These are phyloP conservation scores for Cryptococcus sp. DNA, from an alignment of 1,284 basidiomycete species.

Conservation along the genomic window DNA sequence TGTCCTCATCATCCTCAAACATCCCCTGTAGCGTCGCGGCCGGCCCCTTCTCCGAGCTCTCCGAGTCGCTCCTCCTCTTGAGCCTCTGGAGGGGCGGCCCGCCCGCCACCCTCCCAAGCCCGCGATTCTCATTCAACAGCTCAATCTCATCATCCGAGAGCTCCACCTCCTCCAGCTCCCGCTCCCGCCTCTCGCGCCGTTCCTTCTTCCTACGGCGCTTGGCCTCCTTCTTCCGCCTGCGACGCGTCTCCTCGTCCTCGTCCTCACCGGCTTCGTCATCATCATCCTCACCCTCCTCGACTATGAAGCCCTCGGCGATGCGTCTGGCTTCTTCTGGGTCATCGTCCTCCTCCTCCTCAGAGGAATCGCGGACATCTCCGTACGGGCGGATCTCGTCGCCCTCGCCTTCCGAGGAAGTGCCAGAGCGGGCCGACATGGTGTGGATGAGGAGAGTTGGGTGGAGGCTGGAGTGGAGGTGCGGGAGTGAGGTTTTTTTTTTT, in stretches of 20 bases:
- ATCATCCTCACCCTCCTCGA: slow-evolving; percentile 49
- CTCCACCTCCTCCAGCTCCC: slow-evolving; percentile 66
- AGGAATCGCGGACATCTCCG: slow-evolving; percentile 48
- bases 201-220: slow-evolving; percentile 41
- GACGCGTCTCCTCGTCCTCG: slow-evolving; percentile 31
- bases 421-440: slow-evolving; percentile 41
- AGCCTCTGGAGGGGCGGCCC: slow-evolving; percentile 37
- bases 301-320: slow-evolving; percentile 50
- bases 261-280: slow-evolving; percentile 34
- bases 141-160: slow-evolving; percentile 84
- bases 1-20: slow-evolving; percentile 45
- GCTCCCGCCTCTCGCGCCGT: slow-evolving; percentile 21
- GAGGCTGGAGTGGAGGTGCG: too few species aligned
- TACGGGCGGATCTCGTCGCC: slow-evolving; percentile 49
- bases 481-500: too few species aligned
- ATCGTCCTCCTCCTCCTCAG: slow-evolving; percentile 50
- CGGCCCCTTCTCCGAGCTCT: slow-evolving; percentile 50
- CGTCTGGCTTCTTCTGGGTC: slow-evolving; percentile 46
- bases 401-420: slow-evolving; percentile 46
- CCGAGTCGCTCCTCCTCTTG: slow-evolving; percentile 45
- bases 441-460: too few species aligned
- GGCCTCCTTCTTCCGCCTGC: slow-evolving; percentile 34
- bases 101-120: slow-evolving; percentile 53
- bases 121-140: slow-evolving; percentile 91
- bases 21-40: slow-evolving; percentile 41